A percentile compares a stretch with the other conserved stretches of the same genome.
Evolutionary conservation across 2,329 filamentous ascomycete genomes (phyloP).

Genomic region (Trichoderma asperellum): DNA sequence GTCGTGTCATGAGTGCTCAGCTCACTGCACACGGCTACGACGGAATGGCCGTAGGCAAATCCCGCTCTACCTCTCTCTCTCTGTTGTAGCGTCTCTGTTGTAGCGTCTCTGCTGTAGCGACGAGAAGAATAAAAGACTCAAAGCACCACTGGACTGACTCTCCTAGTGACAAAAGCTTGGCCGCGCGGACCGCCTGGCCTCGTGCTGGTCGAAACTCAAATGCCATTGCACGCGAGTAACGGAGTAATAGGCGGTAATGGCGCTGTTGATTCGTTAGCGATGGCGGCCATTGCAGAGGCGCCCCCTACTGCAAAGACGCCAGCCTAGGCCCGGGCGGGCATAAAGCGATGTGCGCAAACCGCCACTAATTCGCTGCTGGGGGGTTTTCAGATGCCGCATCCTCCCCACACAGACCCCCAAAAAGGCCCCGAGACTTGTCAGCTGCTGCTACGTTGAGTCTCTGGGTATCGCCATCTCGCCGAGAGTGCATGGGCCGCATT

Average conservation of each 20-base stretch:
- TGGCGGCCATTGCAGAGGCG: slow-evolving; percentile 23
- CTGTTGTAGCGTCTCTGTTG: too few species aligned
- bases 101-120: background rate
- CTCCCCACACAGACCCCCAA: slow-evolving; percentile 23
- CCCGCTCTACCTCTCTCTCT: background rate
- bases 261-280: slow-evolving; percentile 25
- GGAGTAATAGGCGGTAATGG: slow-evolving; percentile 20
- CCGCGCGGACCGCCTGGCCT: slow-evolving; percentile 1
- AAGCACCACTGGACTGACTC: background rate
- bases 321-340: slow-evolving; percentile 2
- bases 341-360: slow-evolving; percentile 13
- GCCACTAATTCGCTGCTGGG: background rate
- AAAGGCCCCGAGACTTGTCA: slow-evolving; percentile 13
- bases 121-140: background rate
- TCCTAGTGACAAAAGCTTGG: background rate
- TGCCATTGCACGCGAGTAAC: background rate
- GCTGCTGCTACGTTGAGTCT: slow-evolving; percentile 27
- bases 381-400: slow-evolving; percentile 23
- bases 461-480: slow-evolving; percentile 10
- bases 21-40: background rate
- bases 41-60: slow-evolving; percentile 2
- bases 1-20: background rate
- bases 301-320: slow-evolving; percentile 2
- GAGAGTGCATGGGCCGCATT: slow-evolving; percentile 12
- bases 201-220: background rate